Conservation (phyloP, 2,329 filamentous ascomycete genomes). For the Diaporthe vexans region DNA sequence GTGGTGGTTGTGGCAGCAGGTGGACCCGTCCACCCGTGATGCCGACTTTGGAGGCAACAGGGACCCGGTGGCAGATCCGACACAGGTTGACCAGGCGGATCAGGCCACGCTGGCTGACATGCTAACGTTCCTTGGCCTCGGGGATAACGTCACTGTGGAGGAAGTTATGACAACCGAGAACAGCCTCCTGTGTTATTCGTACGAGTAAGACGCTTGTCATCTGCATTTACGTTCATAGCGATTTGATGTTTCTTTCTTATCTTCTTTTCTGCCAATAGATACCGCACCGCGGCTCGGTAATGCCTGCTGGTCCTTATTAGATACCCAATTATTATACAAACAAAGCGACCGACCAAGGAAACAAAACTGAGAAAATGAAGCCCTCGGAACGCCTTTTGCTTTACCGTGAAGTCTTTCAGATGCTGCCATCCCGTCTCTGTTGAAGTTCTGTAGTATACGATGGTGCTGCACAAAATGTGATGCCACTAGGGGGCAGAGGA, state of each 20-base stretch:
- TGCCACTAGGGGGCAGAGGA: neutral
- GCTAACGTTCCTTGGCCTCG: neutral
- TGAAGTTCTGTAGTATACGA: neutral
- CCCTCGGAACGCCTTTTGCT: conserved; percentile 25
- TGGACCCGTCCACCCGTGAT: neutral
- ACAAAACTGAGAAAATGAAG: conserved; percentile 8
- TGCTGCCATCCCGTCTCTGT: conserved; percentile 3
- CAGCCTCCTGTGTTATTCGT: conserved; percentile 7
- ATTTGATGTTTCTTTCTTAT: neutral
- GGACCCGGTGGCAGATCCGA: neutral
- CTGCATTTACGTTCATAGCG: neutral
- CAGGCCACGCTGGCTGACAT: neutral
- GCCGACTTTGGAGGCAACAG: conserved; percentile 17
- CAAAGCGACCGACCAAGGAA: neutral
- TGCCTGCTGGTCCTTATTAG: conserved; percentile 27
- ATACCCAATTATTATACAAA: conserved; percentile 19
- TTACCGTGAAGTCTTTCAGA: conserved; percentile 18
- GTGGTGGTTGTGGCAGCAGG: conserved; percentile 30
- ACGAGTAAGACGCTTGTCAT: neutral
- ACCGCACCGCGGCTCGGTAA: conserved; percentile 7
- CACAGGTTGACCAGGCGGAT: neutral
- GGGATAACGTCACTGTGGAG: conserved; percentile 10
- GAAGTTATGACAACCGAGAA: conserved; percentile 15
- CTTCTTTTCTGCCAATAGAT: conserved; percentile 5
- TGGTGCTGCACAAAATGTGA: neutral